Percentiles rank a stretch among this genome's conserved stretches.
phyloP scores from a whole-genome alignment of 805 yeast species.

The Candida khao-thaluensis region DNA sequence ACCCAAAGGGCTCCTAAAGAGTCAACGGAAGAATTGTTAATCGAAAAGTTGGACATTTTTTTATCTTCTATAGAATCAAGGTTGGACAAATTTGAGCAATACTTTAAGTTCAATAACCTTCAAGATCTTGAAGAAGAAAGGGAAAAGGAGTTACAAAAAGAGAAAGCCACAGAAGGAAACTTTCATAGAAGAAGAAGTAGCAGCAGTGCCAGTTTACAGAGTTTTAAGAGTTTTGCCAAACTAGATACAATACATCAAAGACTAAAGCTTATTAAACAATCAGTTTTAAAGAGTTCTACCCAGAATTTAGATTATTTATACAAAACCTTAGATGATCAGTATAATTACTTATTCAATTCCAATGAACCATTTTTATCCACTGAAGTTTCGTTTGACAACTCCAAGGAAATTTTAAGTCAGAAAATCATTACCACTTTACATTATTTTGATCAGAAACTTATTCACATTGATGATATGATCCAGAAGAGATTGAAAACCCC shows the following conservation, averaged over 20 bases:
- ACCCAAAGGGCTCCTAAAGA: background rate
- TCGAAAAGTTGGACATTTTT: conserved; percentile 41
- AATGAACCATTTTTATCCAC: conserved; percentile 13
- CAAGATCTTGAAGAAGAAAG: conserved; percentile 17
- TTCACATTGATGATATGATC: conserved; percentile 38
- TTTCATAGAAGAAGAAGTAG: conserved; percentile 19
- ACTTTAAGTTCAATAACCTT: conserved; percentile 26
- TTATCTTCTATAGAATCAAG: conserved; percentile 43
- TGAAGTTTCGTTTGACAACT: conserved; percentile 15
- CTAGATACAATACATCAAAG: conserved; percentile 36
- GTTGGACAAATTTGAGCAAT: conserved; percentile 39
- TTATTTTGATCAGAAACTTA: conserved; percentile 41
- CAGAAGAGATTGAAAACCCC: conserved; percentile 32
- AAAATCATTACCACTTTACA: conserved; percentile 43
- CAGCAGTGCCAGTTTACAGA: conserved; percentile 27
- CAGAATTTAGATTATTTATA: conserved; percentile 40
- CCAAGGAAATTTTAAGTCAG: conserved; percentile 30
- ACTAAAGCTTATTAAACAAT: conserved; percentile 33
- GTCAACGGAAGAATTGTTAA: conserved; percentile 38
- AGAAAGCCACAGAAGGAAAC: background rate
- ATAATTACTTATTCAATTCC: conserved; percentile 33
- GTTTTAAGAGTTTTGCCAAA: conserved; percentile 33
- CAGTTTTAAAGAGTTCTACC: conserved; percentile 36
- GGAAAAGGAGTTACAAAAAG: background rate
- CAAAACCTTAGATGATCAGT: conserved; percentile 41